Conservation (phyloP, 192 early-diverging fungal species). For the Entophlyctis helioformis region DNA sequence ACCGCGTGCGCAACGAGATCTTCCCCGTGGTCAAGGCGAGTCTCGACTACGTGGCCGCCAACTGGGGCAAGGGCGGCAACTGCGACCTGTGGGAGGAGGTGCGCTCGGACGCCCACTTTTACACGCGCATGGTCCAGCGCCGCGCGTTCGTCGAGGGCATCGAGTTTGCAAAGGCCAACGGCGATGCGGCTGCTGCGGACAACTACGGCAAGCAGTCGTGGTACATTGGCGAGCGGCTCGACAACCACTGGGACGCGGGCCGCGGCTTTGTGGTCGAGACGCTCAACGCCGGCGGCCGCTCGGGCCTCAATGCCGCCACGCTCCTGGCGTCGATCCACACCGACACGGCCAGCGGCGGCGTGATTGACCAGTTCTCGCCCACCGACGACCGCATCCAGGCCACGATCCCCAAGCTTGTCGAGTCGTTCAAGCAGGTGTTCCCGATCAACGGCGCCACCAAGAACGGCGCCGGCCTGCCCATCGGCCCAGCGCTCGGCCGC, state of each 20-base stretch:
- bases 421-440: constrained; percentile 21
- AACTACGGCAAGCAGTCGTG: constrained; percentile 21
- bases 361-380: background rate
- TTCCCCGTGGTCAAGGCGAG: constrained; percentile 35
- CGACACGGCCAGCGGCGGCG: background rate
- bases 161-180: constrained; percentile 22
- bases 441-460: constrained; percentile 26
- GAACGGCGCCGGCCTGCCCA: background rate
- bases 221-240: constrained; percentile 16
- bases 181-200: constrained; percentile 18
- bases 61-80: constrained; percentile 28
- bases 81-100: constrained; percentile 80
- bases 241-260: constrained; percentile 28
- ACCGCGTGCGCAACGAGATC: constrained; percentile 5
- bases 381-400: constrained; percentile 1
- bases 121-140: constrained; percentile 52
- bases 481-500: constrained; percentile 52
- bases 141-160: constrained; percentile 45
- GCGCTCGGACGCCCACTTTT: constrained; percentile 50
- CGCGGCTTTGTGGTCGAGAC: constrained; percentile 11
- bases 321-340: constrained; percentile 39
- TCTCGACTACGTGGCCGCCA: constrained; percentile 44
- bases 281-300: constrained; percentile 28
- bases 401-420: constrained; percentile 3
- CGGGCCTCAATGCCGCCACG: constrained; percentile 46